Conservation (phyloP, 2,329 filamentous ascomycete species). For the Sarocladiaceae sp. region DNA sequence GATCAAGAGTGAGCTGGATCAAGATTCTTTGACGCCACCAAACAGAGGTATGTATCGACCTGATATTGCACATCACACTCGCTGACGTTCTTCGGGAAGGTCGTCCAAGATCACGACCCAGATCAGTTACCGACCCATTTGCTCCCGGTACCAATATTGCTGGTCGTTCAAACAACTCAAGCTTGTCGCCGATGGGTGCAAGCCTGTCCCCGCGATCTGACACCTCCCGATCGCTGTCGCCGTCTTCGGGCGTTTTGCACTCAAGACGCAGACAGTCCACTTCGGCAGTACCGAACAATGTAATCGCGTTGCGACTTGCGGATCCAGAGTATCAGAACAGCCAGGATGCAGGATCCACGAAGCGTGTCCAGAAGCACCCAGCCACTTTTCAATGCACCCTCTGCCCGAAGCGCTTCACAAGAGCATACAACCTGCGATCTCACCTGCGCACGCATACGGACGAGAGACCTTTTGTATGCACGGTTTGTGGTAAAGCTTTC, state of each 20-base stretch:
- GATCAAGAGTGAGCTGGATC: constrained; percentile 57
- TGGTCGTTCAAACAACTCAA: constrained; percentile 32
- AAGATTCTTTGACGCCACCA: constrained; percentile 79
- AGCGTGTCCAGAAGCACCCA: constrained; percentile 93
- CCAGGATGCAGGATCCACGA: constrained; percentile 54
- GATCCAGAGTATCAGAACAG: constrained; percentile 76
- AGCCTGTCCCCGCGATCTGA: constrained; percentile 39
- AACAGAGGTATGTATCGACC: constrained; percentile 49
- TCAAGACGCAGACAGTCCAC: constrained; percentile 52
- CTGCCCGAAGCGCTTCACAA: constrained; percentile 92
- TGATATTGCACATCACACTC: constrained; percentile 4
- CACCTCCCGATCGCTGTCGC: constrained; percentile 51
- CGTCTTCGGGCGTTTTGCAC: constrained; percentile 35
- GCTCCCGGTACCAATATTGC: constrained; percentile 38
- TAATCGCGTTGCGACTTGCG: constrained; percentile 81
- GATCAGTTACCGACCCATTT: constrained; percentile 55
- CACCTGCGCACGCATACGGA: constrained; percentile 95
- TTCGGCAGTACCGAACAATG: constrained; percentile 55
- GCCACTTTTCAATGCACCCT: constrained; percentile 93
- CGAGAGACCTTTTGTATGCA: constrained; percentile 94
- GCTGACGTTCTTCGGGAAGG: constrained; percentile 25
- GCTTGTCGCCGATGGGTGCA: constrained; percentile 43
- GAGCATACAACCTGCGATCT: constrained; percentile 92
- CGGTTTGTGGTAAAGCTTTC: constrained; percentile 94
- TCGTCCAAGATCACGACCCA: constrained; percentile 42